Conservation (phyloP, 306 rosid genomes). For the Cucurbita moschata region DNA sequence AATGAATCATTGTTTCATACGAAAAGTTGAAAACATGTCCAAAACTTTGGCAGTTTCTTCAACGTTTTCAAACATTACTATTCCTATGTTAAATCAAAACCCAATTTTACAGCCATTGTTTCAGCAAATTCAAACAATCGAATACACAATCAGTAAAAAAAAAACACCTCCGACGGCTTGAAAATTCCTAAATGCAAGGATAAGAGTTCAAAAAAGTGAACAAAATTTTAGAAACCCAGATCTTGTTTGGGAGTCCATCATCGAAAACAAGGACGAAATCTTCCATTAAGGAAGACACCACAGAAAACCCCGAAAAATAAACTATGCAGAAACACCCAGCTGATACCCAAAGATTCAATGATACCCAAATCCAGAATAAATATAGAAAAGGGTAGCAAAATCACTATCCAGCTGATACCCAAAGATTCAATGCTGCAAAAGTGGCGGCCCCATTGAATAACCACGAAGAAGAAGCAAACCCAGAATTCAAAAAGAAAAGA, state of each 20-base stretch:
- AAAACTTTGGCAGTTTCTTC: constrained; percentile 22
- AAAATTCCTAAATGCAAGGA: constrained; percentile 26
- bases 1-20: constrained; percentile 22
- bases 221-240: constrained; percentile 26
- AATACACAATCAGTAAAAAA: constrained; percentile 4
- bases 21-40: constrained; percentile 11
- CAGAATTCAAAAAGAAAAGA: background rate
- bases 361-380: constrained; percentile 37
- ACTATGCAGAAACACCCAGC: constrained; percentile 18
- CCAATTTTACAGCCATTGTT: constrained; percentile 20
- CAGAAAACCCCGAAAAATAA: background rate
- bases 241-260: background rate
- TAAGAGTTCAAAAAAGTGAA: constrained; percentile 9
- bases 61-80: constrained; percentile 33
- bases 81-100: constrained; percentile 29
- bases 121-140: constrained; percentile 8
- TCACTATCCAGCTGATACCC: constrained; percentile 33
- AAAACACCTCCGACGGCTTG: constrained; percentile 10
- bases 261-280: constrained; percentile 2
- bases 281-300: background rate
- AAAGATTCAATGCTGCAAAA: constrained; percentile 15
- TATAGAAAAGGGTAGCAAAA: constrained; percentile 59
- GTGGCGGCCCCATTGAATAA: constrained; percentile 17
- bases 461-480: background rate
- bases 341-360: constrained; percentile 21